A percentile compares a stretch with the other conserved stretches of the same genome.
Conservation (phyloP, 192 early-diverging fungal species). For the Polychytrium aggregatum region DNA sequence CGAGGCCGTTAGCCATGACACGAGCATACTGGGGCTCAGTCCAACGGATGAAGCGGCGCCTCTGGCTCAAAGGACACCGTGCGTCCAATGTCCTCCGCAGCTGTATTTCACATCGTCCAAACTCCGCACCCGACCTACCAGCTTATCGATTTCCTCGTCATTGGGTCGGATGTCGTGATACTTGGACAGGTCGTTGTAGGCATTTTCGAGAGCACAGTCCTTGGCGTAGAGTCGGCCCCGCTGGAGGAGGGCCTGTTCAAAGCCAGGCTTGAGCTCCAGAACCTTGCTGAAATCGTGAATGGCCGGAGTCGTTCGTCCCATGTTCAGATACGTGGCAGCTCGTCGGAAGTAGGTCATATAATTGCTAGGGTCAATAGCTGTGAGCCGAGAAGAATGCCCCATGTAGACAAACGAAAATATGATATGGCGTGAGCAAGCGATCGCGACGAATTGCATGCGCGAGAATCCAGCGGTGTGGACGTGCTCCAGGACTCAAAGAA, state of each 20-base stretch:
- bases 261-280: slow-evolving; percentile 69
- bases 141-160: slow-evolving; percentile 21
- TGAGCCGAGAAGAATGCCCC: slow-evolving; percentile 31
- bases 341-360: slow-evolving; percentile 81
- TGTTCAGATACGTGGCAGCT: slow-evolving; percentile 67
- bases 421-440: slow-evolving; percentile 17
- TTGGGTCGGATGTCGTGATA: slow-evolving; percentile 19
- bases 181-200: slow-evolving; percentile 47
- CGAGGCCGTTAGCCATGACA: slow-evolving; percentile 3
- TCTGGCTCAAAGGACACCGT: slow-evolving; percentile 44
- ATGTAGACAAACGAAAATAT: no score
- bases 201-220: slow-evolving; percentile 53
- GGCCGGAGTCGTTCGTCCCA: slow-evolving; percentile 62
- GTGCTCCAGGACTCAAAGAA: no score
- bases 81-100: neutral
- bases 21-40: slow-evolving; percentile 14
- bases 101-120: no score
- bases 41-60: slow-evolving; percentile 58
- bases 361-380: slow-evolving; percentile 66
- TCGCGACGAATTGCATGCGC: slow-evolving; percentile 1
- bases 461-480: no score
- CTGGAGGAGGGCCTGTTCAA: slow-evolving; percentile 67
- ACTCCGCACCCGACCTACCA: slow-evolving; percentile 13
- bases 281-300: slow-evolving; percentile 72
- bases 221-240: slow-evolving; percentile 57